phyloP scores from a whole-genome alignment of 306 rosid genomes.

The Acacia melanoxylon region DNA sequence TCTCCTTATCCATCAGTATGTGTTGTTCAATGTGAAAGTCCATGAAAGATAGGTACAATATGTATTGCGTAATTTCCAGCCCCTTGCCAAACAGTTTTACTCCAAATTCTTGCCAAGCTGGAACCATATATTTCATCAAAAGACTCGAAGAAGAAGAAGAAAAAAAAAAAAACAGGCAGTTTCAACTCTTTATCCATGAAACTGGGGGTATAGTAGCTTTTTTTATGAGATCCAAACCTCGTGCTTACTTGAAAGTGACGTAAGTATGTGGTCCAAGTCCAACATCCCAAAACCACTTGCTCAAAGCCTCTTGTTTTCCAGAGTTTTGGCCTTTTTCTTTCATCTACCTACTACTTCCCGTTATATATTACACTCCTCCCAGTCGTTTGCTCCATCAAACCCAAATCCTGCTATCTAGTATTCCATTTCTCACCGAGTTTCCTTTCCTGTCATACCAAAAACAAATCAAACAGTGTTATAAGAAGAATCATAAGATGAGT shows the following conservation, averaged over 20 bases:
- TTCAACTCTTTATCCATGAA: too few relatives aligned
- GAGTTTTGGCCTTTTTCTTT: not conserved
- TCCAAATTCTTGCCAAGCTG: too few relatives aligned
- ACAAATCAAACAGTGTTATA: not conserved
- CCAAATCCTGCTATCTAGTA: not conserved
- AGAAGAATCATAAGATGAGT: not conserved
- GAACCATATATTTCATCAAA: too few relatives aligned
- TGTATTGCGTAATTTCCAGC: not conserved
- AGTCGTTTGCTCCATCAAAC: not conserved
- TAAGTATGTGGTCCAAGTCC: not conserved
- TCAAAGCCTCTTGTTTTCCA: constrained; percentile 7
- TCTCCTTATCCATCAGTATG: not conserved
- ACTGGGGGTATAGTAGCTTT: too few relatives aligned
- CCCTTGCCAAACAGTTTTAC: too few relatives aligned
- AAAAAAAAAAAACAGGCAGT: too few relatives aligned
- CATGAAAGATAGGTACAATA: not conserved
- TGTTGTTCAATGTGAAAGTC: too few relatives aligned
- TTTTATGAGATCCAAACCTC: too few relatives aligned
- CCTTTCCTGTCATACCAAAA: not conserved
- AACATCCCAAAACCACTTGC: not conserved
- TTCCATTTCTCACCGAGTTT: not conserved
- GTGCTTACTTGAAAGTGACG: not conserved
- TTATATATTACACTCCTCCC: not conserved
- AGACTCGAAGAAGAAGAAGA: too few relatives aligned
- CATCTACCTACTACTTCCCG: not conserved